Conservation (phyloP, 2,329 filamentous ascomycete species). For the Gnomoniopsis sp. region DNA sequence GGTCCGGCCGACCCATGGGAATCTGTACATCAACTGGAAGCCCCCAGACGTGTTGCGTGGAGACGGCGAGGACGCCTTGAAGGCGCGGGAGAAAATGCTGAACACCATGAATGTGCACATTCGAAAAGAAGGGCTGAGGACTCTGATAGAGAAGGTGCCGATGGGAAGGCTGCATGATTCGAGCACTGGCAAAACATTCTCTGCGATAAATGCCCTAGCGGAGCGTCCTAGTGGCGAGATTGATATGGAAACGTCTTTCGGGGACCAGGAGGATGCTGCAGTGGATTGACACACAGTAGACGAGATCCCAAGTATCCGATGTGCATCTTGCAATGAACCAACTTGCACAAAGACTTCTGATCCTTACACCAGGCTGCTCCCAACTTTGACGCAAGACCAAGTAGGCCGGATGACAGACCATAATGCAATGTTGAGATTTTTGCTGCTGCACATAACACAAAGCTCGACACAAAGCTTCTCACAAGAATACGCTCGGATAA, state of each 20-base stretch:
- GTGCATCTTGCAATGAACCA: not conserved
- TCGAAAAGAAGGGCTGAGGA: slow-evolving; percentile 5
- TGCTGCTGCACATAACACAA: not conserved
- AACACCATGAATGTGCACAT: not conserved
- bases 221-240: not conserved
- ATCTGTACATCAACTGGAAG: slow-evolving; percentile 22
- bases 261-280: not conserved
- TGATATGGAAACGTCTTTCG: not conserved
- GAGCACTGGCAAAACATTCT: not conserved
- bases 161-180: slow-evolving; percentile 4
- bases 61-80: slow-evolving; percentile 17
- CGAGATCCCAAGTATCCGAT: too few species aligned
- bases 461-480: not conserved
- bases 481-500: not conserved
- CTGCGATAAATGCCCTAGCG: not conserved
- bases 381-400: too few species aligned
- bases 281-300: too few species aligned
- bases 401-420: too few species aligned
- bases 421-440: not conserved
- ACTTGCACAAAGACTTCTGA: too few species aligned
- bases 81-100: slow-evolving; percentile 4
- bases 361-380: too few species aligned
- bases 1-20: slow-evolving; percentile 18
- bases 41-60: slow-evolving; percentile 16
- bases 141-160: slow-evolving; percentile 1